Evolutionary conservation across 140 eudicot species (phyloP).

Genomic region (Cichorium intybus): DNA sequence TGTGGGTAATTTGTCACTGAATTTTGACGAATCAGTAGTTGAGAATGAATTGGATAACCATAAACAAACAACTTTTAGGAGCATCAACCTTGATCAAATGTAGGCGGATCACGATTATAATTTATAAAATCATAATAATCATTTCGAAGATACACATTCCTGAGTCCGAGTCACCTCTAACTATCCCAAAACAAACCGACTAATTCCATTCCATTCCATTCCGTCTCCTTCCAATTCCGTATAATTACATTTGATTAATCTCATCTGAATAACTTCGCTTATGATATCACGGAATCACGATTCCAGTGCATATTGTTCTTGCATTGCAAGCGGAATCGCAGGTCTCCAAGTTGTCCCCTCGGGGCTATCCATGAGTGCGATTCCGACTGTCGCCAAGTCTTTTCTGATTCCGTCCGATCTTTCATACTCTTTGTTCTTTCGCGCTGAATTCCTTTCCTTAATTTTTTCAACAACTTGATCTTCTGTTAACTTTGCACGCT

Average conservation of each 20-base stretch:
- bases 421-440: constrained; percentile 80
- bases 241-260: constrained; percentile 20
- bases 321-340: constrained; percentile 71
- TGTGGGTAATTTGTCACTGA: no score
- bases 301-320: constrained; percentile 46
- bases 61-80: no score
- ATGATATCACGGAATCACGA: constrained; percentile 19
- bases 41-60: no score
- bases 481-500: constrained; percentile 79
- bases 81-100: no score
- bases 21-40: no score
- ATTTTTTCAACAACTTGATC: constrained; percentile 56
- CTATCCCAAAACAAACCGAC: no score
- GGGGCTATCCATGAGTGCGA: constrained; percentile 90
- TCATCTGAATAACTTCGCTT: no score
- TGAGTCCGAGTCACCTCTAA: no score
- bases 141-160: no score
- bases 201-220: not conserved
- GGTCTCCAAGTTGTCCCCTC: constrained; percentile 98
- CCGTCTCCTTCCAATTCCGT: not conserved
- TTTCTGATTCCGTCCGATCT: constrained; percentile 79
- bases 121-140: no score
- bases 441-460: constrained; percentile 57
- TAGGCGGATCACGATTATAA: no score
- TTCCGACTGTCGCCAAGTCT: constrained; percentile 74